These are phyloP conservation scores for Corymbia maculata DNA, from an alignment of 345 rosid genomes.

Conservation along the genomic window DNA sequence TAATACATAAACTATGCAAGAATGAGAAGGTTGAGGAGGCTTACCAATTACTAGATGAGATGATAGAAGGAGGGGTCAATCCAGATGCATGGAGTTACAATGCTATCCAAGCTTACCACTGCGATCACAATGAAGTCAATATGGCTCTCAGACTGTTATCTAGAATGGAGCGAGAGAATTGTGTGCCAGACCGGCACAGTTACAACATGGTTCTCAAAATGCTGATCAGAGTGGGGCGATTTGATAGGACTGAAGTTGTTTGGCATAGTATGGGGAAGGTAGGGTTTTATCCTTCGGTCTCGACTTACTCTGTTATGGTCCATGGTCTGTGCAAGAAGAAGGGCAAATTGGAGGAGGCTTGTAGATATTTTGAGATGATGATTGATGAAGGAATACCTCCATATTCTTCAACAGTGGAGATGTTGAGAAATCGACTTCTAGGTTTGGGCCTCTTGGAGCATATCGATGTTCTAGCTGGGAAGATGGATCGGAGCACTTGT, in stretches of 20 bases:
- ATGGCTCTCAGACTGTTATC: slow-evolving; percentile 51
- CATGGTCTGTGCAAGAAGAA: slow-evolving; percentile 74
- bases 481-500: slow-evolving; percentile 67
- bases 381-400: slow-evolving; percentile 88
- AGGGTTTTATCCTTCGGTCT: slow-evolving; percentile 67
- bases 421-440: slow-evolving; percentile 56
- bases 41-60: slow-evolving; percentile 56
- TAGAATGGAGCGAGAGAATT: slow-evolving; percentile 46
- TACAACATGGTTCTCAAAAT: slow-evolving; percentile 79
- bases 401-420: slow-evolving; percentile 57
- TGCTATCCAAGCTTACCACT: slow-evolving; percentile 61
- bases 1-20: slow-evolving; percentile 64
- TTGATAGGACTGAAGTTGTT: slow-evolving; percentile 53
- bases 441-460: slow-evolving; percentile 50
- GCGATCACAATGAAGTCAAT: slow-evolving; percentile 71
- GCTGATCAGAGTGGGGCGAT: slow-evolving; percentile 62
- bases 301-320: slow-evolving; percentile 75
- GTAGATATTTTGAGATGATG: slow-evolving; percentile 88
- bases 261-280: slow-evolving; percentile 69
- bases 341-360: slow-evolving; percentile 72
- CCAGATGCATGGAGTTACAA: slow-evolving; percentile 90
- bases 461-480: slow-evolving; percentile 53
- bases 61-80: slow-evolving; percentile 35
- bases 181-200: slow-evolving; percentile 56
- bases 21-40: slow-evolving; percentile 63